phyloP scores from a whole-genome alignment of 371 early-diverging fungal species.

The Batkoa obscura region DNA sequence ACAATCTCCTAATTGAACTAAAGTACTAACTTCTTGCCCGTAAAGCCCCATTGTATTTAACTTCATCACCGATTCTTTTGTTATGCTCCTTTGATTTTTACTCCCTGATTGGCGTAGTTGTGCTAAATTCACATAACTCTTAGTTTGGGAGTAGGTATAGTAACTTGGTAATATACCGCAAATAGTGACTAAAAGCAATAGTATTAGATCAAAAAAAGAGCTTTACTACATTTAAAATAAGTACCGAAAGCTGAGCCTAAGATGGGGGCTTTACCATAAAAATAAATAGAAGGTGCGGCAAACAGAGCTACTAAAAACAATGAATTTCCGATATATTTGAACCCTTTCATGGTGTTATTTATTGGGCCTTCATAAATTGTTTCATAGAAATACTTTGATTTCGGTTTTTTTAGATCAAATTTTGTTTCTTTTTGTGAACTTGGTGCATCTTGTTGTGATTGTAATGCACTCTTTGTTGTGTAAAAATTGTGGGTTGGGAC shows the following conservation, averaged over 20 bases:
- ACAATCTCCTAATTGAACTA: no score
- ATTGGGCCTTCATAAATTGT: neutral
- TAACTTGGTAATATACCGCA: neutral
- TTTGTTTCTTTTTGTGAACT: no score
- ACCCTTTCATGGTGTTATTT: neutral
- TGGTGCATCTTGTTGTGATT: no score
- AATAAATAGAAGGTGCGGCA: neutral
- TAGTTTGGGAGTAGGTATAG: neutral
- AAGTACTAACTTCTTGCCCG: no score
- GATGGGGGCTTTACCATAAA: neutral
- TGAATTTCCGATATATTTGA: neutral
- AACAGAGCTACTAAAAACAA: neutral
- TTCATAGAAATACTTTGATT: no score
- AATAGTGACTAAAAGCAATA: neutral
- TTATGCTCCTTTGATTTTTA: no score
- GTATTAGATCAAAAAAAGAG: neutral
- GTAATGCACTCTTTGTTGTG: no score
- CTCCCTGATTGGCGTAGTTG: no score
- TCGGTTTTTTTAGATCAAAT: no score
- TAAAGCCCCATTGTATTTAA: no score
- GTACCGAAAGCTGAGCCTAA: neutral
- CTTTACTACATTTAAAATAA: neutral
- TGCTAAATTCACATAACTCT: neutral
- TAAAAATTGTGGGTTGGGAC: no score
- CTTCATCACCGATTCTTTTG: no score